phyloP scores from a whole-genome alignment of 1,284 basidiomycete genomes.

The Rhodotorula sp. region DNA sequence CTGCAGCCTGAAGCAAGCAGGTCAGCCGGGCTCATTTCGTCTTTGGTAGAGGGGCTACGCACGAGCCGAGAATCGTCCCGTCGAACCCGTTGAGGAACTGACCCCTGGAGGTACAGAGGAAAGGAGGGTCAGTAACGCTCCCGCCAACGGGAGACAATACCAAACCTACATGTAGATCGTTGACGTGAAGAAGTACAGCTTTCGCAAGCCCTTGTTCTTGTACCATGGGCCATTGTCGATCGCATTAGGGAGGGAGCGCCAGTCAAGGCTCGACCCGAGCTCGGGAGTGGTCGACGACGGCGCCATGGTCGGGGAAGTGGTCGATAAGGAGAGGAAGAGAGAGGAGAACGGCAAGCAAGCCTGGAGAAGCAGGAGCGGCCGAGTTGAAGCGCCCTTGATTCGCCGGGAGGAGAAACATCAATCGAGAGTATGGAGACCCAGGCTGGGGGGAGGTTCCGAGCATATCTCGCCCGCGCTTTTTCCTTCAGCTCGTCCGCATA shows the following conservation, averaged over 20 bases:
- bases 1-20: neutral
- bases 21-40: no score
- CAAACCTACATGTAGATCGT: neutral
- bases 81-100: slow-evolving; percentile 10
- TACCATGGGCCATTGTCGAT: neutral
- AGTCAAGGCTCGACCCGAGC: neutral
- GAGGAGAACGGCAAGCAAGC: no score
- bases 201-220: neutral
- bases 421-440: no score
- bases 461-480: no score
- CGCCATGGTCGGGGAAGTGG: neutral
- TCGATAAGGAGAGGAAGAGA: no score
- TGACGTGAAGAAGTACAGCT: neutral
- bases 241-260: neutral
- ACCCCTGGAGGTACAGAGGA: neutral
- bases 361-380: neutral
- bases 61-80: slow-evolving; percentile 6
- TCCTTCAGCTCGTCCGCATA: no score
- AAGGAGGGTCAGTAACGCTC: neutral
- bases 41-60: no score
- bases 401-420: no score
- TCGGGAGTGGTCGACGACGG: neutral
- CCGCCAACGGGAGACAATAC: no score
- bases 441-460: no score
- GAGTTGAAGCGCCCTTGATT: no score